Conservation (phyloP, 2,329 filamentous ascomycete genomes). For the Aspergillus brunneoviolaceus region DNA sequence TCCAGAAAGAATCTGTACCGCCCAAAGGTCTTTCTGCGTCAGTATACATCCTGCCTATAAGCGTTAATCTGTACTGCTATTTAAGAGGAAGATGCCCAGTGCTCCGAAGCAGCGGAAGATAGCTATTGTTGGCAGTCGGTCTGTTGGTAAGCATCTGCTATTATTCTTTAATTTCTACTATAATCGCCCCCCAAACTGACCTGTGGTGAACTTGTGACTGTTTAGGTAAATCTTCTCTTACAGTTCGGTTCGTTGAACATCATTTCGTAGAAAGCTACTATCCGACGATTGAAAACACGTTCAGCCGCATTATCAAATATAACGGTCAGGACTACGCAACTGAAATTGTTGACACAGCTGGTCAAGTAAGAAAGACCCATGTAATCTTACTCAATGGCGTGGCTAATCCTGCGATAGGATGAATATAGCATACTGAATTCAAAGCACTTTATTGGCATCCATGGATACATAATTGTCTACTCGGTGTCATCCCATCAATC, state of each 20-base stretch:
- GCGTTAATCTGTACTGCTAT: not conserved
- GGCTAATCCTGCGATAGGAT: slow-evolving; percentile 58
- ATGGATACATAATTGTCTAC: slow-evolving; percentile 98
- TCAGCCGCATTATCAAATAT: slow-evolving; percentile 90
- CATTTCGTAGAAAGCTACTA: slow-evolving; percentile 99
- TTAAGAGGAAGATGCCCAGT: slow-evolving; percentile 57
- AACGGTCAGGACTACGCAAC: slow-evolving; percentile 92
- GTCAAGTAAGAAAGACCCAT: slow-evolving; percentile 63
- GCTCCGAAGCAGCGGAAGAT: slow-evolving; percentile 88
- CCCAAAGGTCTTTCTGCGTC: not conserved
- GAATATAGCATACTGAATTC: slow-evolving; percentile 98
- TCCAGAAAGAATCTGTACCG: not conserved
- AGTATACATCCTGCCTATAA: not conserved
- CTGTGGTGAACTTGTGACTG: slow-evolving; percentile 13
- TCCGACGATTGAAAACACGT: slow-evolving; percentile 98
- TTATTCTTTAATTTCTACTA: not conserved
- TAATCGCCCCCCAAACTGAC: slow-evolving; percentile 1
- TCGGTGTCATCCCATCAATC: slow-evolving; percentile 92
- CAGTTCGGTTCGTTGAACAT: slow-evolving; percentile 94
- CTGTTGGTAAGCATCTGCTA: slow-evolving; percentile 66
- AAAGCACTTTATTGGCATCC: slow-evolving; percentile 98
- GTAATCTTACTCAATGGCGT: not conserved
- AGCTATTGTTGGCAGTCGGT: slow-evolving; percentile 91
- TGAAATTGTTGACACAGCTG: slow-evolving; percentile 97
- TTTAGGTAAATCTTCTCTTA: slow-evolving; percentile 92